phyloP scores from a whole-genome alignment of 306 rosid species.

The Erythrophleum fordii region DNA sequence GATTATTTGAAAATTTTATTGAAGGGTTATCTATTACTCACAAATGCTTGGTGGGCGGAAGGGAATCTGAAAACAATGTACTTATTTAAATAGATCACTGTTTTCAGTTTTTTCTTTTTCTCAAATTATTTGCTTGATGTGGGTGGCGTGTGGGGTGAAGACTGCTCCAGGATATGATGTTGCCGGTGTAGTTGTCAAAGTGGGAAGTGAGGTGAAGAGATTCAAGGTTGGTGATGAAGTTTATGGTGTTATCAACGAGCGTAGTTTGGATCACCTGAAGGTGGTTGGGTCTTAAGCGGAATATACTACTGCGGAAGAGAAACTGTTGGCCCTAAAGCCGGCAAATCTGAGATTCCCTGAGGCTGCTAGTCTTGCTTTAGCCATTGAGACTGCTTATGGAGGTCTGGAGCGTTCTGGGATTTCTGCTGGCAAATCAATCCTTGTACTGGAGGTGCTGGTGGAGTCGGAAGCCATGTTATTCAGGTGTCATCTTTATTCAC shows the following conservation, averaged over 20 bases:
- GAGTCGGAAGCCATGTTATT: slow-evolving; percentile 55
- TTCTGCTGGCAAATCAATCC: neutral
- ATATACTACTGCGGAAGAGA: slow-evolving; percentile 57
- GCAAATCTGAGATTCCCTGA: neutral
- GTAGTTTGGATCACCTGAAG: slow-evolving; percentile 34
- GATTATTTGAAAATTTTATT: too few relatives aligned
- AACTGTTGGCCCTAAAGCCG: slow-evolving; percentile 50
- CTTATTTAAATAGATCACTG: too few relatives aligned
- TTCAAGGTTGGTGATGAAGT: slow-evolving; percentile 44
- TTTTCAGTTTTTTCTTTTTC: too few relatives aligned
- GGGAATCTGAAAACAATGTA: too few relatives aligned
- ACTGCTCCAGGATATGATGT: slow-evolving; percentile 55
- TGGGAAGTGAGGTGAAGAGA: slow-evolving; percentile 53
- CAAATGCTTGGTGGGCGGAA: too few relatives aligned
- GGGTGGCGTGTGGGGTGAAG: slow-evolving; percentile 24
- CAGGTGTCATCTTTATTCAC: slow-evolving; percentile 37
- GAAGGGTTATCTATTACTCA: too few relatives aligned
- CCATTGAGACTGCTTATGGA: neutral
- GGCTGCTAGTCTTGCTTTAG: neutral
- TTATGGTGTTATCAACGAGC: slow-evolving; percentile 45
- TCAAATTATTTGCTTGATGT: neutral
- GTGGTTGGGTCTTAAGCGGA: slow-evolving; percentile 56
- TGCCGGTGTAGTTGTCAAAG: slow-evolving; percentile 61
- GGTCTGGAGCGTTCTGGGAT: neutral
- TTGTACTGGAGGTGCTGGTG: slow-evolving; percentile 49